Evolutionary conservation across 179 eudicot genomes (phyloP), one percentile per base, ranked within the genome.

Genomic region (Gypsophila paniculata): DNA sequence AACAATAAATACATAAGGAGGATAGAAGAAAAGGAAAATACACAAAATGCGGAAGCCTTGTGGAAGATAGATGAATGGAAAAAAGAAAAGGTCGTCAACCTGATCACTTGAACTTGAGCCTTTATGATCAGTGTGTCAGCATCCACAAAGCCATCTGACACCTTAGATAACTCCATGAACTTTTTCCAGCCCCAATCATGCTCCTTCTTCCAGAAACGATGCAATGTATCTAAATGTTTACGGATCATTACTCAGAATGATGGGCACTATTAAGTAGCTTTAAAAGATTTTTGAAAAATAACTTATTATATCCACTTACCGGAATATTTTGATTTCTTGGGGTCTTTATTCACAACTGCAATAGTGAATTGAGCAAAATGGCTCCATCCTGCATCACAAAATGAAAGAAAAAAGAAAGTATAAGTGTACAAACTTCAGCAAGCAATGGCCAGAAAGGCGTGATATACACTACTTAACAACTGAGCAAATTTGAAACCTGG

Each of bases 121-220:
- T 88, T 86, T 71, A 95, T 88, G 72, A 82, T 84, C 48, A 95
- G 88, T 70, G 90, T 83, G 80, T 95, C 95, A 26, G 81, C 87
- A 74, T 88, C 93, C 77, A 92, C 75, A 87, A 91, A 94, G 36
- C 96, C 99, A 80, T 92, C 97, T 44, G 87, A 82, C 68, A 94
- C 83, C 83, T 94, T 92, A 18, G 91, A 83, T 55, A 90, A 74
- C 81, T 94, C 95, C 99, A 94, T 92, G 76, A 88, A 92, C 65
- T 94, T 94, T 82, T 94, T 94, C 99, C 99, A 94, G 8, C 97
- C 99, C 97, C 99, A 92, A 39, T 95, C 99, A 85, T 90, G 99
- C 82, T 95, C 99, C 75, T 95, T 92, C 83, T 92, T 92, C 89
- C 91, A 88, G 71, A 92, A 94, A 8, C 95, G 95, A 73, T 95